Evolutionary conservation across 352 stramenopile genomes (phyloP), one percentile per base, ranked within the genome.

Genomic region (Globisporangium sylvaticum): DNA sequence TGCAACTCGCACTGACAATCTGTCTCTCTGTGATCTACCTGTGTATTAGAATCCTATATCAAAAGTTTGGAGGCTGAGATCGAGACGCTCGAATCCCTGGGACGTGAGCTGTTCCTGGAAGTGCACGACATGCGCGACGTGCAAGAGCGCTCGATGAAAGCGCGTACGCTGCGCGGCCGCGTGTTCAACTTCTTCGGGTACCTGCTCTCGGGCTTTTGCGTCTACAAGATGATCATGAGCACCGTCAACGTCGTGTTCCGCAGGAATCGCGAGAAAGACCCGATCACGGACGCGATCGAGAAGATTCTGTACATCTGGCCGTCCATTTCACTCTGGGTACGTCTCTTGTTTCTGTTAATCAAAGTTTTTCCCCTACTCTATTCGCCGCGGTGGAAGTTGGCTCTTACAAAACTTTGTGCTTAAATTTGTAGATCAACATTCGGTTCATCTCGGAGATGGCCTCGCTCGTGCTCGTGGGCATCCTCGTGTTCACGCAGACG

Each of bases 191-290:
- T 88, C 20, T 92, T 92, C 42, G 87, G 84, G 24, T 92, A 92
- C 64, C 68, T 88, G 18, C 75, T 94, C 57, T 92, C 83, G 53
- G 81, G 66, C 9, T 92, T 94, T 59, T 94, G 87, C 53, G 72
- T 94, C 55, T 94, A 94, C 78, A 94, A 94, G 62, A 94, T 92
- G 87, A 58, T 90, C 37, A 93, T 92, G 84, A 92, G 84, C 73
- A 93, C 83, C 0, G 68, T 91, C 31, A 95, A 95, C 66, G 84
- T 92, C 34, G 76, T 90, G 7, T 93, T 95, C 53, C 77, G 79
- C 25, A 75, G 84, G 29, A 91, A 90, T 62, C 82, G 87, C 39
- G 87, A 95, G 50, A 95, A 91, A 65, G 87, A 95, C 25, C 87
- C 87, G 59, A 95, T 95, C 71, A 93, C 87, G 0, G 76, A 89